Percentiles rank a stretch among this genome's conserved stretches.
Conservation (phyloP, 2,329 filamentous ascomycete genomes). For the Botrytis paeoniae region DNA sequence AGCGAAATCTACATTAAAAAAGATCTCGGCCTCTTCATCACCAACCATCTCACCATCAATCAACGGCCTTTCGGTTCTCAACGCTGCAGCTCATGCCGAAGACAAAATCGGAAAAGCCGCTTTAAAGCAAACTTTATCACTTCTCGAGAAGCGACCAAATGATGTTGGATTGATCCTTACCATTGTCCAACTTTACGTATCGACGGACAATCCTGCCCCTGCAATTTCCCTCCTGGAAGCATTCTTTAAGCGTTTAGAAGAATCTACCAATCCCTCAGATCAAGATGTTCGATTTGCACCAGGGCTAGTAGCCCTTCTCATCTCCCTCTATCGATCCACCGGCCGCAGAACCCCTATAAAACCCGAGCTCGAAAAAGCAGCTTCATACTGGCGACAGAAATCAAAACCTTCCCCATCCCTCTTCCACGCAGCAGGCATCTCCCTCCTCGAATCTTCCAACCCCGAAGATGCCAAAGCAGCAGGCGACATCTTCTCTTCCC, state of each 20-base stretch:
- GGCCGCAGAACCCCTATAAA: conserved; percentile 71
- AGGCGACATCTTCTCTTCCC: conserved; percentile 71
- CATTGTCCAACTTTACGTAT: conserved; percentile 76
- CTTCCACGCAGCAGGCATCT: conserved; percentile 76
- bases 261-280: conserved; percentile 53
- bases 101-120: conserved; percentile 62
- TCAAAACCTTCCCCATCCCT: conserved; percentile 60
- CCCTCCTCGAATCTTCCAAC: conserved; percentile 73
- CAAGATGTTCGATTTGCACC: conserved; percentile 76
- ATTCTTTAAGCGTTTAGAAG: conserved; percentile 70
- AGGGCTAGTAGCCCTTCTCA: conserved; percentile 75
- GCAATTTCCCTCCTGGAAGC: conserved; percentile 73
- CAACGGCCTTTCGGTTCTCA: conserved; percentile 59
- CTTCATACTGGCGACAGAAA: conserved; percentile 73
- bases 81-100: conserved; percentile 71
- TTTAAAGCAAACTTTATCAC: conserved; percentile 64
- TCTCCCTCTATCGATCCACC: conserved; percentile 75
- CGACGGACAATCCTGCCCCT: conserved; percentile 66
- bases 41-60: conserved; percentile 49
- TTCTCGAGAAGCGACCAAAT: conserved; percentile 70
- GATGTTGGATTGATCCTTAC: conserved; percentile 80
- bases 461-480: conserved; percentile 66
- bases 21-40: conserved; percentile 44
- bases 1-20: conserved; percentile 45
- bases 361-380: conserved; percentile 72